Evolutionary conservation across 2,329 filamentous ascomycete genomes (phyloP).

Genomic region (Cryphonectria radicalis): DNA sequence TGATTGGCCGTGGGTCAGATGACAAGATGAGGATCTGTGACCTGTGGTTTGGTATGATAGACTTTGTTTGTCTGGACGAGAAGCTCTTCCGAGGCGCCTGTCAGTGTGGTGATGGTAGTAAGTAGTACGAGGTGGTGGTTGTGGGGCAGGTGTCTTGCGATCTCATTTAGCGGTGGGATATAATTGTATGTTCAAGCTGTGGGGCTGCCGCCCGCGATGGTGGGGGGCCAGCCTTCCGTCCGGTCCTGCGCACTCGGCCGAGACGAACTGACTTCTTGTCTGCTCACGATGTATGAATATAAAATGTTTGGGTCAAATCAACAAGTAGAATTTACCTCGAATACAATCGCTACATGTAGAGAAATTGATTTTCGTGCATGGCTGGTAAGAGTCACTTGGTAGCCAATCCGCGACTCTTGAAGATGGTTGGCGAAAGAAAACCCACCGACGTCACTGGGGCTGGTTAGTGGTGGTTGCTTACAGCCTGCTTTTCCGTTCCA

Average conservation of each 20-base stretch:
- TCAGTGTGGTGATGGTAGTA: background rate
- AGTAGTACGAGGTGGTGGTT: background rate
- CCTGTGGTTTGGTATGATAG: no score
- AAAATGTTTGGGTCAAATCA: background rate
- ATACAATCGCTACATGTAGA: background rate
- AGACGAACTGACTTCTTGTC: background rate
- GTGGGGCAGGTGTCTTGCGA: background rate
- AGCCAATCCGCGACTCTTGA: background rate
- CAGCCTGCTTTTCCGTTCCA: background rate
- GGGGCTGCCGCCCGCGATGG: conserved; percentile 4
- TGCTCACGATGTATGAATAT: background rate
- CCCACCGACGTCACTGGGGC: conserved; percentile 14
- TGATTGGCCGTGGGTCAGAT: conserved; percentile 31
- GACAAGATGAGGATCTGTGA: background rate
- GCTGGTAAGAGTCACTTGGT: background rate
- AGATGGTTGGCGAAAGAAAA: background rate
- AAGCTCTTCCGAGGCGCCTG: background rate
- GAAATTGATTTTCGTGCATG: background rate
- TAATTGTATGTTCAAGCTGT: background rate
- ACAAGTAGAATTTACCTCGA: background rate
- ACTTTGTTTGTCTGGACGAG: background rate
- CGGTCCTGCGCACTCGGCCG: background rate
- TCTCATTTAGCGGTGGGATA: background rate
- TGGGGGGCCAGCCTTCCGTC: background rate
- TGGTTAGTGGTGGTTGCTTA: background rate